phyloP scores from a whole-genome alignment of 495 filamentous ascomycete genomes.

The Melanomma pulvis-pyrius region DNA sequence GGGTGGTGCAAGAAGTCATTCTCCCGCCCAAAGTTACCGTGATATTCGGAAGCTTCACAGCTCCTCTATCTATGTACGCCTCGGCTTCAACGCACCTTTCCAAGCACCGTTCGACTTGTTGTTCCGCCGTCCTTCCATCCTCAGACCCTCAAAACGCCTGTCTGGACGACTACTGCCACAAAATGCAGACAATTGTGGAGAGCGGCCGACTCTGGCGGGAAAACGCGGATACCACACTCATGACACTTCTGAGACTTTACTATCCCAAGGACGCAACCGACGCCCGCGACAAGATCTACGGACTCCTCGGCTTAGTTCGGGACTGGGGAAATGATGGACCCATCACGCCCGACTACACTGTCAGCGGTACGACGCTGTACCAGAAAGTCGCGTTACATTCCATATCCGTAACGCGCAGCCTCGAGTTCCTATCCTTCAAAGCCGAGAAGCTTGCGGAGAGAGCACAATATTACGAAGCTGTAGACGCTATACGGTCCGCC shows the following conservation, averaged over 20 bases:
- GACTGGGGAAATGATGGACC: conserved; percentile 9
- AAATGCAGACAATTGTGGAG: conserved; percentile 9
- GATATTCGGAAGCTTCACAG: conserved; percentile 15
- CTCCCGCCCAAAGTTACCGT: conserved; percentile 10
- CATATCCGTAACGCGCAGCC: neutral
- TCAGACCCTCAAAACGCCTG: neutral
- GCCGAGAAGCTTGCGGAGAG: neutral
- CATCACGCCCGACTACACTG: conserved; percentile 13
- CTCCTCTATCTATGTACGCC: conserved; percentile 11
- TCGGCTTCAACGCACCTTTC: conserved; percentile 6
- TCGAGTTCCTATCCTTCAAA: conserved; percentile 16
- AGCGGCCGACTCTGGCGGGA: conserved; percentile 7
- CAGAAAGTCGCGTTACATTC: conserved; percentile 5
- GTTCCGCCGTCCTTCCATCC: neutral
- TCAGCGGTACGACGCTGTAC: conserved; percentile 2
- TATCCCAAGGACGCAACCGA: conserved; percentile 16
- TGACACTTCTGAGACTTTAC: conserved; percentile 9
- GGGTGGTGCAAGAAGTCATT: conserved; percentile 25
- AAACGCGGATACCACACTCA: neutral
- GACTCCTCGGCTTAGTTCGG: conserved; percentile 10
- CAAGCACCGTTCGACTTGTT: conserved; percentile 4
- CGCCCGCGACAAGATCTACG: conserved; percentile 19
- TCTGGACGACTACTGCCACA: conserved; percentile 8
- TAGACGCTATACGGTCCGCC: neutral
- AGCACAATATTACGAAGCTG: neutral